These are phyloP conservation scores for Populus hybrid DNA, from an alignment of 441 rosid species.

Conservation along the genomic window DNA sequence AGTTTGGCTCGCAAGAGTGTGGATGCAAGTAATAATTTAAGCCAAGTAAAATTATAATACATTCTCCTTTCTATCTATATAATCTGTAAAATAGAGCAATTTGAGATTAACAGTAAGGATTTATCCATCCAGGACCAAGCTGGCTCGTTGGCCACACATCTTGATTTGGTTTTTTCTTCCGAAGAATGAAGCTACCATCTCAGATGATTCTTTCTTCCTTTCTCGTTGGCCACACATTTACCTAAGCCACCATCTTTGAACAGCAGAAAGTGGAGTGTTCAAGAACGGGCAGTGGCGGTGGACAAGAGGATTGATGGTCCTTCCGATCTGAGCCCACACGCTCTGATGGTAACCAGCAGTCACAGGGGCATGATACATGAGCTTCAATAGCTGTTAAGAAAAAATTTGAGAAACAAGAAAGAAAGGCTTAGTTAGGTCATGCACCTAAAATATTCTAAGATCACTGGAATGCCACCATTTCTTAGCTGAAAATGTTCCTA, in stretches of 20 bases:
- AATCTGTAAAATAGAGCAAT: not conserved
- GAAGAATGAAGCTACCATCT: not conserved
- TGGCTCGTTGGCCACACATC: not conserved
- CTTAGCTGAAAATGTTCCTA: too few relatives aligned
- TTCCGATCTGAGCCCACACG: slow-evolving; percentile 81
- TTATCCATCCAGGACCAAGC: not conserved
- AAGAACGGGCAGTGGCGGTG: slow-evolving; percentile 76
- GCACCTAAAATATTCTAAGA: not conserved
- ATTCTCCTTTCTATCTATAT: not conserved
- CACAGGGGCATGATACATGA: slow-evolving; percentile 94
- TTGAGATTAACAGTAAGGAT: not conserved
- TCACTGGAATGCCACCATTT: not conserved
- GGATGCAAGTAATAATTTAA: not conserved
- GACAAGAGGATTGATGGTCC: slow-evolving; percentile 54
- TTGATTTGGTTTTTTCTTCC: not conserved
- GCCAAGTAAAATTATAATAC: not conserved
- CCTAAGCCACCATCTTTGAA: slow-evolving; percentile 94
- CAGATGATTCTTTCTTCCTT: not conserved
- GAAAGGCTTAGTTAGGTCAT: not conserved
- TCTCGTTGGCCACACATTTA: slow-evolving; percentile 21
- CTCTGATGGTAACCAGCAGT: slow-evolving; percentile 85
- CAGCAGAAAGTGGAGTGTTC: slow-evolving; percentile 56
- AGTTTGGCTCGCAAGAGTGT: too few relatives aligned
- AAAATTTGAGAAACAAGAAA: not conserved
- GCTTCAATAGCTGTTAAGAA: slow-evolving; percentile 73